These are phyloP conservation scores for Trichoderma reesei DNA, from an alignment of 495 filamentous ascomycete genomes.

Conservation along the genomic window DNA sequence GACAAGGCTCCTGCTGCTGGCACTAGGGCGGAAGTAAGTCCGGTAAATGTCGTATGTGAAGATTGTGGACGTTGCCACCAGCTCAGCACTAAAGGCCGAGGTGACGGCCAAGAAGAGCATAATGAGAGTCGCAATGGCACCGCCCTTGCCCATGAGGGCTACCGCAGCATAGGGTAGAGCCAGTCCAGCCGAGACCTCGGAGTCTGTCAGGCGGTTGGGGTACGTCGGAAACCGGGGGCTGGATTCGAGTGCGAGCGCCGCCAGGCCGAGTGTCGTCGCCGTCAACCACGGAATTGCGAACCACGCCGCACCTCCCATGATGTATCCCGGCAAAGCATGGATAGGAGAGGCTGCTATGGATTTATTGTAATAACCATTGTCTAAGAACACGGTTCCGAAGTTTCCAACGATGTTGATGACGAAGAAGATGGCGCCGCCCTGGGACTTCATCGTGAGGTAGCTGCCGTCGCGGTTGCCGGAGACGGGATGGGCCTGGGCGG, in stretches of 20 bases:
- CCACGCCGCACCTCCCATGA: constrained; percentile 41
- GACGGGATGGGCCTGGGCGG: constrained; percentile 35
- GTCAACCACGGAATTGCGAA: constrained; percentile 44
- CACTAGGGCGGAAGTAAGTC: constrained; percentile 39
- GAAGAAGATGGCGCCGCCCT: constrained; percentile 37
- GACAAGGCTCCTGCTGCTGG: constrained; percentile 34
- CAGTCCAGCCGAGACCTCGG: constrained; percentile 36
- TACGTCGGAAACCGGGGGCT: constrained; percentile 42
- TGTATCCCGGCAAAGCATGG: constrained; percentile 37
- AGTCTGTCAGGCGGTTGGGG: constrained; percentile 36
- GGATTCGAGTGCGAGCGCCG: constrained; percentile 37
- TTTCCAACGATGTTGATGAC: constrained; percentile 34
- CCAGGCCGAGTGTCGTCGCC: constrained; percentile 39
- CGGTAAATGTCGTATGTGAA: constrained; percentile 49
- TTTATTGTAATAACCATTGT: constrained; percentile 41
- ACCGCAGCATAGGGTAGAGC: constrained; percentile 38
- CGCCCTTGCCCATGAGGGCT: constrained; percentile 38
- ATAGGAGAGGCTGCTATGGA: constrained; percentile 39
- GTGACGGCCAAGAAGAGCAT: constrained; percentile 48
- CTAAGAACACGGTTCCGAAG: constrained; percentile 34
- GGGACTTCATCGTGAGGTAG: constrained; percentile 43
- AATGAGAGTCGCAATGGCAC: constrained; percentile 38
- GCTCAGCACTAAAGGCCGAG: constrained; percentile 37
- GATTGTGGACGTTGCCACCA: constrained; percentile 45
- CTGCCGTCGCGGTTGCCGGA: constrained; percentile 39